A percentile compares a stretch with the other conserved stretches of the same genome.
These are phyloP conservation scores for Gnomoniopsis sp. DNA, from an alignment of 2,329 filamentous ascomycete genomes.

Conservation along the genomic window DNA sequence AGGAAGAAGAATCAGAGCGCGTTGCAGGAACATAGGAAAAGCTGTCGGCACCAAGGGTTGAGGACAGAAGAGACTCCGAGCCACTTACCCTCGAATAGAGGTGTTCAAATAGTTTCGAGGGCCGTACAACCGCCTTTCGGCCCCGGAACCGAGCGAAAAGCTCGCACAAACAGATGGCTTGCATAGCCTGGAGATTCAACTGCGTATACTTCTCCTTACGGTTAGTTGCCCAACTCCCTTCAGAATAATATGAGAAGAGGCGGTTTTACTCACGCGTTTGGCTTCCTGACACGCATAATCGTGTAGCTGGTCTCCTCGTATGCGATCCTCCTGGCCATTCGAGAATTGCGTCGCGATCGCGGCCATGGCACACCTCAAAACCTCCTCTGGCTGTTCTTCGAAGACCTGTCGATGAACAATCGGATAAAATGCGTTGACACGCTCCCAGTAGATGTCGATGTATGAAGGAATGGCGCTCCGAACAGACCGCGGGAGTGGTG, in stretches of 20 bases:
- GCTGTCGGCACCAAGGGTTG: constrained; percentile 27
- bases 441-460: constrained; percentile 51
- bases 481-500: constrained; percentile 32
- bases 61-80: constrained; percentile 27
- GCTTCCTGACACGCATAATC: constrained; percentile 48
- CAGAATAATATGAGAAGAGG: too few relatives aligned
- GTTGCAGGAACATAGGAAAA: constrained; percentile 24
- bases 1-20: constrained; percentile 22
- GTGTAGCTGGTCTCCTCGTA: constrained; percentile 48
- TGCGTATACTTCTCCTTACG: constrained; percentile 36
- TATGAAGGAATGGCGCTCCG: constrained; percentile 46
- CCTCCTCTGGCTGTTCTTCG: constrained; percentile 39
- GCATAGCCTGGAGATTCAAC: constrained; percentile 49
- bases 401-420: constrained; percentile 47
- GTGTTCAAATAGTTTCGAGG: constrained; percentile 47
- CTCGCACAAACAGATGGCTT: constrained; percentile 53
- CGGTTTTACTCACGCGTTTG: constrained; percentile 41
- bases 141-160: constrained; percentile 54
- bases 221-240: constrained; percentile 10
- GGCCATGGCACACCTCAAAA: constrained; percentile 53
- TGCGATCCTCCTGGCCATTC: constrained; percentile 45
- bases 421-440: constrained; percentile 46
- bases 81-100: constrained; percentile 53
- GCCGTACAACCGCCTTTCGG: constrained; percentile 42
- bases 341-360: constrained; percentile 53